Evolutionary conservation across 164 flowering plant species (phyloP), one percentile per base, ranked within the genome.

Genomic region (Annona cherimola): DNA sequence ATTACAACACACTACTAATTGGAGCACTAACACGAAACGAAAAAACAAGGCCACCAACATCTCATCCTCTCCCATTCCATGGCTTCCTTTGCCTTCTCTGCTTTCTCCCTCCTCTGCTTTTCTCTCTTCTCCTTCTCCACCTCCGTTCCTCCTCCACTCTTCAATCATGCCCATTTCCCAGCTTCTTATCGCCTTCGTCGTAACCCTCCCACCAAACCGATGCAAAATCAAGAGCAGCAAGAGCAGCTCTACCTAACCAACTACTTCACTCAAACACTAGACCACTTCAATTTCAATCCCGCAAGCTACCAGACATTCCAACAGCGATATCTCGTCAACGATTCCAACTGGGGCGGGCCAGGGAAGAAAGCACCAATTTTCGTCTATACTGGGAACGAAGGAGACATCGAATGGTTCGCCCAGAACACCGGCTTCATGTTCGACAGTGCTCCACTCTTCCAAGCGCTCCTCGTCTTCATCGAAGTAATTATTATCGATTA

Each of bases 341-440:
- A 77, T 76, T 81, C 68, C 3, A 72, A 74, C 68, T 91, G 98
- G 98, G 91, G 91, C n/a, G 96, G 98, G 40, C 77, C 86, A 1
- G 43, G 74, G 35, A 79, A 69, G 54, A 88, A 85, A 26, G 76
- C 93, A 40, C 98, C 98, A 0, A 90, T 93, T 71, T 93, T 93
- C 55, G 88, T 89, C 2, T 93, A 91, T 83, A 86, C 87, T 0
- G 97, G 98, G 0, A 91, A 93, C 35, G 97, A 93, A 86, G 97
- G 97, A 8, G 83, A 89, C 8, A 88, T 93, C 68, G 97, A 91
- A 20, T 93, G 97, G 97, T 90, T 91, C 35, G 81, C 95, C 1
- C 87, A 87, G 45, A 90, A 93, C 79, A 93, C 94, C 3, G 97
- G 97, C 0, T 94, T 94, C 81, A 80, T 94, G 90, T 85, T 78